Conservation (phyloP, 176 grass and related monocot species). For the Secale cereale region DNA sequence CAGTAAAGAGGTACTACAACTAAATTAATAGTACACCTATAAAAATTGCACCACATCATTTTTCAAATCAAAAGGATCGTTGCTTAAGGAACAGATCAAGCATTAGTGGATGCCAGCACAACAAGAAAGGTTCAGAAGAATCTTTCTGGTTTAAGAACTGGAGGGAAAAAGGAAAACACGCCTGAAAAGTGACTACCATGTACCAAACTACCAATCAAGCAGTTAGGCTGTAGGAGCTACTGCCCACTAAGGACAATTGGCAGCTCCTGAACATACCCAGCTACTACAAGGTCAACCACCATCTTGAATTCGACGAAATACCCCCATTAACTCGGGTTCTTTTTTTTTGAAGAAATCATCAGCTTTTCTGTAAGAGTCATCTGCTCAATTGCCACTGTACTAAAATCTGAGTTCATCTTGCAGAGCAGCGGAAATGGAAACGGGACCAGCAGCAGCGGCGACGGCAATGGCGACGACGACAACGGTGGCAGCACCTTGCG, state of each 20-base stretch:
- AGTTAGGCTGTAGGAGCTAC: conserved; percentile 23
- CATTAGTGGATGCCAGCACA: conserved; percentile 39
- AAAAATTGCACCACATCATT: not conserved
- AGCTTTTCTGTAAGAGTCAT: not conserved
- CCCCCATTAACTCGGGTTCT: too few species aligned
- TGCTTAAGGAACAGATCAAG: conserved; percentile 26
- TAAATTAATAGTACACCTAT: conserved; percentile 13
- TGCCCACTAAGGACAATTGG: conserved; percentile 26
- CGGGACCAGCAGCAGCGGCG: conserved; percentile 15
- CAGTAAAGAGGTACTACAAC: conserved; percentile 11
- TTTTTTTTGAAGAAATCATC: too few species aligned
- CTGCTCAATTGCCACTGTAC: not conserved
- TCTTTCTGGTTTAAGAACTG: conserved; percentile 32
- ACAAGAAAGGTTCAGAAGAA: conserved; percentile 24
- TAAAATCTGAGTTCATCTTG: not conserved
- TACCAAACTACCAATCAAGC: conserved; percentile 26
- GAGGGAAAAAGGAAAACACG: conserved; percentile 36
- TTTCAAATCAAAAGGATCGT: conserved; percentile 24
- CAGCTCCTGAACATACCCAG: conserved; percentile 6
- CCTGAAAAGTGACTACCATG: conserved; percentile 35
- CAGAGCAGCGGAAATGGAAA: conserved; percentile 36
- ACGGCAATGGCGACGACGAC: conserved; percentile 6
- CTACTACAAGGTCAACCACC: conserved; percentile 25
- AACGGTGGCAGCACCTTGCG: conserved; percentile 46
- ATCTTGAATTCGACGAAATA: not conserved